phyloP scores from a whole-genome alignment of 495 filamentous ascomycete genomes.

The Eremomyces bilateralis region DNA sequence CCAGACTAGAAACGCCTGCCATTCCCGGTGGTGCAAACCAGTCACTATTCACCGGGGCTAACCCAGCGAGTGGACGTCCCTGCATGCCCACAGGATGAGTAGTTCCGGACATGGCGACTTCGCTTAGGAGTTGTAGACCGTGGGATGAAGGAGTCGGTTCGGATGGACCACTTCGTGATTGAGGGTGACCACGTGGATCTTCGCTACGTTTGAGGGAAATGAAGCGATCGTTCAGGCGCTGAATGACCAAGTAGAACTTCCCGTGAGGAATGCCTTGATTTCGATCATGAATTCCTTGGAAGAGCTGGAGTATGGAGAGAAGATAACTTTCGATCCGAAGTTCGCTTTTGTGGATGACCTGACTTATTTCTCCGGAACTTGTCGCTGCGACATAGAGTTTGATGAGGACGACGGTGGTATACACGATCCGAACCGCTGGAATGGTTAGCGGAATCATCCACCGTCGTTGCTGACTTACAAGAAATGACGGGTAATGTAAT shows the following conservation, averaged over 20 bases:
- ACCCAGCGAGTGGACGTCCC: no score
- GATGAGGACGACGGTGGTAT: conserved; percentile 67
- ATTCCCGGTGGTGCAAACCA: no score
- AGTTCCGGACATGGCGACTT: conserved; percentile 11
- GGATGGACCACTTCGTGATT: background rate
- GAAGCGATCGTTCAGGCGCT: conserved; percentile 57
- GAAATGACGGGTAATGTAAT: conserved; percentile 58
- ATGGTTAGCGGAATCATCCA: conserved; percentile 7
- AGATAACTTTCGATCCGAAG: conserved; percentile 59
- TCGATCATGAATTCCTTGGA: conserved; percentile 37
- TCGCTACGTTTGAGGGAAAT: conserved; percentile 5
- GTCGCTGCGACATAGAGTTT: conserved; percentile 69
- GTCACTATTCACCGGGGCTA: no score
- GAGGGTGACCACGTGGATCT: background rate
- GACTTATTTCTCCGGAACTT: conserved; percentile 45
- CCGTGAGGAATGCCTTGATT: conserved; percentile 45
- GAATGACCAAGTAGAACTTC: conserved; percentile 57
- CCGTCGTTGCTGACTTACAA: conserved; percentile 12
- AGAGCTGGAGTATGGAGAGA: conserved; percentile 40
- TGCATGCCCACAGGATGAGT: no score
- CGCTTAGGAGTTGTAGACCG: conserved; percentile 12
- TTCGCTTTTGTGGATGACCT: conserved; percentile 50
- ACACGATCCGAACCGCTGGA: conserved; percentile 51
- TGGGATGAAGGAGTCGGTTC: conserved; percentile 1
- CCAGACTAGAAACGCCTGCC: no score